phyloP scores from a whole-genome alignment of 2,329 filamentous ascomycete genomes.

The Cadophora malorum region DNA sequence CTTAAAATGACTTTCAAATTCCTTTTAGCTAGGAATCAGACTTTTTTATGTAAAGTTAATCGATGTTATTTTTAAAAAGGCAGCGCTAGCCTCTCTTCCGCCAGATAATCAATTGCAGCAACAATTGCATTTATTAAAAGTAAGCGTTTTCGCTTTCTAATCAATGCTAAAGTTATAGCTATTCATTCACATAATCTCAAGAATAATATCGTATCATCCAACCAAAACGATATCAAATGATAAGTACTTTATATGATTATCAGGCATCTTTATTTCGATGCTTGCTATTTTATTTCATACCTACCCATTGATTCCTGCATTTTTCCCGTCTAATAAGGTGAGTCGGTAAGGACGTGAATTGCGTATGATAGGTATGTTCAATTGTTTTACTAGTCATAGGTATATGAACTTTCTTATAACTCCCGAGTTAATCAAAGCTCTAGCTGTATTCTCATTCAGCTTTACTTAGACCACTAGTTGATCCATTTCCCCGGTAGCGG shows the following conservation, averaged over 20 bases:
- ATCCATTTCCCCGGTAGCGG: neutral
- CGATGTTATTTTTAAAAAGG: neutral
- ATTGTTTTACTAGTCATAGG: neutral
- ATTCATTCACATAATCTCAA: neutral
- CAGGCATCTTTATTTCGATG: neutral
- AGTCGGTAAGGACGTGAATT: neutral
- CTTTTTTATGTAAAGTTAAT: neutral
- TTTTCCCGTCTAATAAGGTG: neutral
- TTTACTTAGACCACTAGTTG: neutral
- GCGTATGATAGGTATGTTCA: neutral
- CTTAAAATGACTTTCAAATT: neutral
- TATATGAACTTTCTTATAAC: neutral
- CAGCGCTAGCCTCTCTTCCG: neutral
- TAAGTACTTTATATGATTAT: neutral
- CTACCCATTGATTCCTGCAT: neutral
- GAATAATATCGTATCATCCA: neutral
- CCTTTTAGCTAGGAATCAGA: neutral
- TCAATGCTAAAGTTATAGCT: slow-evolving; percentile 5
- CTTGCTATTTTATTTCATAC: neutral
- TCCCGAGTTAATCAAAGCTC: neutral
- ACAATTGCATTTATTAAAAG: too few relatives aligned
- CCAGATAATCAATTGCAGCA: neutral
- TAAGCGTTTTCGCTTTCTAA: neutral
- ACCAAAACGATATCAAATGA: neutral
- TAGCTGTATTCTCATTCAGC: neutral